Base-by-base conservation (phyloP, 2,329 filamentous ascomycete species). In the Monosporascus sp. region DNA sequence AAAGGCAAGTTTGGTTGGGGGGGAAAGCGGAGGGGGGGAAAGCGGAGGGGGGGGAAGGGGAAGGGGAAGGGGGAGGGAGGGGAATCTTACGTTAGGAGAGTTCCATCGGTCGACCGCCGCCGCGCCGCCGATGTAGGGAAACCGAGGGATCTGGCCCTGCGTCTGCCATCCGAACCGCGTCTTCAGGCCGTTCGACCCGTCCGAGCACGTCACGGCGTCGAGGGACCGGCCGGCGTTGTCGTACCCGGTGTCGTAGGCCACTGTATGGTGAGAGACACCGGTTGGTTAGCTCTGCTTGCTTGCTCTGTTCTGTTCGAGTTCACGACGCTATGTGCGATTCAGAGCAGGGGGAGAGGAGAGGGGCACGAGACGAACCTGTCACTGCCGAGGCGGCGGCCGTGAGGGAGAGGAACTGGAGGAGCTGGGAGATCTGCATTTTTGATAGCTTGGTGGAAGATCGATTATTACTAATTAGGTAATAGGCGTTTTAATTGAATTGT, bases 171-270 rank as follows among this genome's bases (percentile, higher is more conserved):
- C 75, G 71, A 81, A 82, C 62, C 75, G 78, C 61, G 79, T 83
- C 57, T 81, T 81, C 56, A 90, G 77, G 53, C 86, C 86, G 70
- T 89, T 85, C 56, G 57, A 47, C 51, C 86, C 86, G 64, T 89
- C 82, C 34, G 82, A 86, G 79, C 86, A 90, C 56, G 84, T 68
- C 45, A 90, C 77, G 5, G 64, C 68, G 36, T 70, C 75, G 51
- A 92, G 68, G 45, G 80, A 74, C 53, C 83, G 79, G 54, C 60
- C 59, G 46, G 67, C 67, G 57, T 85, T 73, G 65, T 92, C 88
- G 72, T 89, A 94, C 65, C 79, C 83, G 20, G 73, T 71, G 72
- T 92, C 88, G 70, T 85, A 93, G 58, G 85, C 86, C 64, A 91
- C 86, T 68, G 64, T 69, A 25, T 62, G 31, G 31, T 34, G 31